A percentile compares a stretch with the other conserved stretches of the same genome.
These are phyloP conservation scores for Ciborinia camelliae DNA, from an alignment of 2,329 filamentous ascomycete genomes.

Conservation along the genomic window DNA sequence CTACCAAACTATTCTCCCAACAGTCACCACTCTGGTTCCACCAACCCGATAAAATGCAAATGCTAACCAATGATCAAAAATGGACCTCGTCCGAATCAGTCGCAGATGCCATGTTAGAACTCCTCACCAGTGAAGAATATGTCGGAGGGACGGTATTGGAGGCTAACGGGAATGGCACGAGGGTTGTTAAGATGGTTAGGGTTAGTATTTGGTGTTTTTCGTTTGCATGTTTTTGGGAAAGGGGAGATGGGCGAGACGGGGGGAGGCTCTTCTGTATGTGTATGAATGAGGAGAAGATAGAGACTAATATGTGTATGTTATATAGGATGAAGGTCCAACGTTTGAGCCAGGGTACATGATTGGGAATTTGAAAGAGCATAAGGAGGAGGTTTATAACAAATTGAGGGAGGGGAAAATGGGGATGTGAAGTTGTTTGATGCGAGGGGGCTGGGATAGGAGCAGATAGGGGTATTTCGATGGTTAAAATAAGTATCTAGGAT, in stretches of 20 bases:
- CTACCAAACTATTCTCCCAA: neutral
- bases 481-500: neutral
- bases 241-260: neutral
- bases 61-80: neutral
- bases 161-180: slow-evolving; percentile 36
- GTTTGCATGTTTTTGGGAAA: neutral
- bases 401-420: slow-evolving; percentile 17
- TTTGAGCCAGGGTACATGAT: slow-evolving; percentile 21
- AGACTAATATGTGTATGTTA: neutral
- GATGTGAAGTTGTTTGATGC: neutral
- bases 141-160: slow-evolving; percentile 45
- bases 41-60: slow-evolving; percentile 1
- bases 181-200: slow-evolving; percentile 15
- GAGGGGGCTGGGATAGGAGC: neutral
- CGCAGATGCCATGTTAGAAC: slow-evolving; percentile 30
- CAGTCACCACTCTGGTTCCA: slow-evolving; percentile 8
- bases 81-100: slow-evolving; percentile 44
- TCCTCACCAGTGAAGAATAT: slow-evolving; percentile 37
- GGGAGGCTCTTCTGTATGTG: neutral
- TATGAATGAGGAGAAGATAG: neutral
- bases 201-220: slow-evolving; percentile 2
- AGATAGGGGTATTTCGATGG: neutral
- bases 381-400: slow-evolving; percentile 5
- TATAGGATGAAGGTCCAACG: neutral
- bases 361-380: slow-evolving; percentile 36